phyloP scores from a whole-genome alignment of 2,329 filamentous ascomycete species.

The Fusarium chuoi region DNA sequence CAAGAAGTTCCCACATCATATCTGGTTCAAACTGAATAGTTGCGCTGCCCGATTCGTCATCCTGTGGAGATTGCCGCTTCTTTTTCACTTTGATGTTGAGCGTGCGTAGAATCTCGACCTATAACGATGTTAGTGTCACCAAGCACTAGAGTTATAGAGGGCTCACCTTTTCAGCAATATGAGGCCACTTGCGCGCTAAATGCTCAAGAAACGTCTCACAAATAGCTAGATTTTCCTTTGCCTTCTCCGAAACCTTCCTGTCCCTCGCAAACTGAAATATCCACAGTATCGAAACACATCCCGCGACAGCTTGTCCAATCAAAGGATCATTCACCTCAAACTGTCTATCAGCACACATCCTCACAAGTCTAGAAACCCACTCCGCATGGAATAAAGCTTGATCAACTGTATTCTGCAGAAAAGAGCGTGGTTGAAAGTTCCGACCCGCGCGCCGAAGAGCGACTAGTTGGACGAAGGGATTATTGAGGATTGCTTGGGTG shows the following conservation, averaged over 20 bases:
- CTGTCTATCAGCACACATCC: constrained; percentile 34
- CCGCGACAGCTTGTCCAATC: constrained; percentile 34
- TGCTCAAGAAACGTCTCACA: constrained; percentile 21
- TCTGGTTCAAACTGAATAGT: constrained; percentile 39
- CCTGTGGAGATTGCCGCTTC: neutral
- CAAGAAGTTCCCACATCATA: constrained; percentile 38
- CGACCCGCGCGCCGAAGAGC: constrained; percentile 28
- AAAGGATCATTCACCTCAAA: constrained; percentile 38
- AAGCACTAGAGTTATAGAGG: rapidly evolving
- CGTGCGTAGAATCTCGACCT: constrained; percentile 30
- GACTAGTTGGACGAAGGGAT: constrained; percentile 40
- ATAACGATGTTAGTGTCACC: rapidly evolving
- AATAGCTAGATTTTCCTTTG: constrained; percentile 24
- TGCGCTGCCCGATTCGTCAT: neutral
- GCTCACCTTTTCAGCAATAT: constrained; percentile 35
- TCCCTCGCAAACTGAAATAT: constrained; percentile 42
- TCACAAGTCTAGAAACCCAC: constrained; percentile 38
- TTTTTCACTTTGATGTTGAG: constrained; percentile 28
- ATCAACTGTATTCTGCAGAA: constrained; percentile 39
- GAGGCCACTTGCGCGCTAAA: constrained; percentile 30
- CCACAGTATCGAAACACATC: constrained; percentile 37
- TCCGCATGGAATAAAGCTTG: constrained; percentile 38
- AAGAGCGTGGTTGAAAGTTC: constrained; percentile 33
- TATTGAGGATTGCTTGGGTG: constrained; percentile 32
- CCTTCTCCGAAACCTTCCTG: constrained; percentile 28